Base-by-base conservation (phyloP, 805 yeast genomes). In the Metschnikowia noctiluminum region DNA sequence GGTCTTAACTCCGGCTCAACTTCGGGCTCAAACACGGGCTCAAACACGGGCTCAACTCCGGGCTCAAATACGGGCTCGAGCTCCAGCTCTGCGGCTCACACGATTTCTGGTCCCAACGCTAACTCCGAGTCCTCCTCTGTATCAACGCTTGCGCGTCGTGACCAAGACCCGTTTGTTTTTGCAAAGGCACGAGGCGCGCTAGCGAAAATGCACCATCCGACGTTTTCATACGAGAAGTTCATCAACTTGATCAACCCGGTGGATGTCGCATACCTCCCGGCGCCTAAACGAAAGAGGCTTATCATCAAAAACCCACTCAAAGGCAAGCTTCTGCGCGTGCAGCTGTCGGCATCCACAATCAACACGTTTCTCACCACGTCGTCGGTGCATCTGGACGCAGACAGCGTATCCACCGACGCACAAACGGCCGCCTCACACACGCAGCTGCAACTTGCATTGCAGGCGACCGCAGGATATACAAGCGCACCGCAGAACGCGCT, bases 161-260 rank as follows among this genome's bases (percentile, higher is more conserved):
- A 34, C 36, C 36, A 34, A 14, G 36, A 34, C 42, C 43, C 32
- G 3, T 38, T 37, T 5, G 38, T 43, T n/a, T 32, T 50, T 12
- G 15, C 37, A 47, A 57, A 70, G 44, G 61, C 68, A 7, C 26
- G 62, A 57, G 51, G 55, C 16, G 50, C 57, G 26, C 49, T 66
- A 52, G 57, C 65, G 53, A 55, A 59, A 15, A 51, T 67, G 21
- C 58, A 58, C 38, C 58, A 54, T 37, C 62, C 70, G 26, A 68
- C 62, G 53, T 73, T 56, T 54, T 63, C 68, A 2, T 79, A 88
- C 46, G 88, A 85, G 54, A 80, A 78, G 53, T 63, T 74, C 42
- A 70, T 89, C 30, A 74, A 79, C 40, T 73, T 89, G 11, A 68
- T 85, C 5, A 84, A 82, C 50, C 96, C 96, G 2, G 77, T 87